Percentiles rank a stretch among this genome's conserved stretches.
phyloP scores from a whole-genome alignment of 2,329 filamentous ascomycete species.

The Apiospora hydei region DNA sequence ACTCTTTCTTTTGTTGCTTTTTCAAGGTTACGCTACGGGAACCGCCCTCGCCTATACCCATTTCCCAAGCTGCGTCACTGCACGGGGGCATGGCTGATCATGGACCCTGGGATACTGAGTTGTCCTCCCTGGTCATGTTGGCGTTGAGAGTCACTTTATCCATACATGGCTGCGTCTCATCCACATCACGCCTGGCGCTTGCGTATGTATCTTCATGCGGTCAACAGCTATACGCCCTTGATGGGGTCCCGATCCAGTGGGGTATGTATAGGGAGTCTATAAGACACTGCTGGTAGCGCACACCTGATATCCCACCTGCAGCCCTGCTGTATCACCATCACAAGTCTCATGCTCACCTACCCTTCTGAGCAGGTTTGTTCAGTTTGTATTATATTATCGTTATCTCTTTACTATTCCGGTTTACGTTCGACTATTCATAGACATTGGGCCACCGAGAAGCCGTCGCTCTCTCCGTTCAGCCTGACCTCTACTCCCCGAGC shows the following conservation, averaged over 20 bases:
- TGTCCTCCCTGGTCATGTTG: neutral
- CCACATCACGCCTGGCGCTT: conserved; percentile 7
- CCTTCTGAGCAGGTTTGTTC: neutral
- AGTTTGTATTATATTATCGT: conserved; percentile 11
- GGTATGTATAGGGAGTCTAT: neutral
- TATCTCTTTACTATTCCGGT: neutral
- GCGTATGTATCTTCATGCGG: neutral
- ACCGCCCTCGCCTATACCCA: neutral
- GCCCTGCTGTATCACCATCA: conserved; percentile 11
- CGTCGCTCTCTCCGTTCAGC: neutral
- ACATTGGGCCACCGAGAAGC: neutral
- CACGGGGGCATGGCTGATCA: conserved; percentile 13
- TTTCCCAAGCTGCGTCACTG: neutral
- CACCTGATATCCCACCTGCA: neutral
- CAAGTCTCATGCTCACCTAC: conserved; percentile 8
- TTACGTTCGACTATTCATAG: conserved; percentile 5
- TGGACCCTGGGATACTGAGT: neutral
- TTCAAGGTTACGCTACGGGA: neutral
- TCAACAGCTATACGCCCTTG: neutral
- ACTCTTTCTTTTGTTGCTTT: neutral
- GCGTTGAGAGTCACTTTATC: neutral
- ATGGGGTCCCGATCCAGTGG: neutral
- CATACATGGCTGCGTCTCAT: conserved; percentile 4
- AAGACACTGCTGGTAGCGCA: neutral
- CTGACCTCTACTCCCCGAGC: neutral